Base-by-base conservation (phyloP, 2,329 filamentous ascomycete species). In the Pseudogymnoascus sp. region DNA sequence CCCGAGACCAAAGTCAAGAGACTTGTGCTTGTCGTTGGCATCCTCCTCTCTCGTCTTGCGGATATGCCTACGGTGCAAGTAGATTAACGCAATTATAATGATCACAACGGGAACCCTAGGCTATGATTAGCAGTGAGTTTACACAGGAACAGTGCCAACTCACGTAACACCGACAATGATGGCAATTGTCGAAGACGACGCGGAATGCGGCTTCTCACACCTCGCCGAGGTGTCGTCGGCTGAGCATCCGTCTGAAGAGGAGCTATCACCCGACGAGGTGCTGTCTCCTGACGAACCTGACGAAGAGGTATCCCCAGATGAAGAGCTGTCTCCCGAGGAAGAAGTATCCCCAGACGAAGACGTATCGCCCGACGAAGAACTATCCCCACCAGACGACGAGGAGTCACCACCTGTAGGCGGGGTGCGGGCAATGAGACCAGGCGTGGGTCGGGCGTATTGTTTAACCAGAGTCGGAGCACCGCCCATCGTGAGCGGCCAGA, bases 1-100 rank as follows among this genome's bases (percentile, higher is more conserved):
- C 37, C 77, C 90, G 71, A 97, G 76, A 36, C 94, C 94, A 72
- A 97, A 99, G 74, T 99, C 94, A 71, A 97, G 82, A 0, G 91
- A 94, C 71, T 88, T 92, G 75, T 95, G 90, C 67, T 90, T 90
- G 74, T 97, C 92, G 65, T 88, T 85, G 15, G 82, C 81, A 76
- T 99, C 94, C 76, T 99, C 94, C 63, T 80, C 77, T 61, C 80
- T 79, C 65, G 91, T 80, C 69, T 85, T 91, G 72, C 82, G 85
- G 39, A 89, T 76, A 69, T 91, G 88, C 73, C 90, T 83, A 60
- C 90, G 85, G 72, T 97, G 92, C 36, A 99, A 81, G 71, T 86
- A 87, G 66, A 92, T 71, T 39, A 97, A 77, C 1, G 91, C 82
- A 58, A 85, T 72, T 1, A 88, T 72, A 18, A 89, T 87, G 64